Conservation (phyloP, 148 eudicot species). For the Rhododendron ferrugineum region DNA sequence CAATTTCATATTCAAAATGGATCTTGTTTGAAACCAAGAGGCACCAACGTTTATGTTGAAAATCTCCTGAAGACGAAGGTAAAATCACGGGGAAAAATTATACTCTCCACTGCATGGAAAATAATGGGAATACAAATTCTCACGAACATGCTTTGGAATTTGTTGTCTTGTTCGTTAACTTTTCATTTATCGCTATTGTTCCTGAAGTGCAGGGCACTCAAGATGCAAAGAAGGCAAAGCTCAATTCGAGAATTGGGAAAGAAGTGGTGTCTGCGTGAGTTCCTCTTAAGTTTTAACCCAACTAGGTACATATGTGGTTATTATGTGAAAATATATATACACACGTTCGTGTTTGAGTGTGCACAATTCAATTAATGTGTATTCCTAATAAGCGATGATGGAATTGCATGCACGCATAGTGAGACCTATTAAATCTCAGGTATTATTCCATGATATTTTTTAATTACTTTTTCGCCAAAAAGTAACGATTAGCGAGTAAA, state of each 20-base stretch:
- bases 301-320: too few species aligned
- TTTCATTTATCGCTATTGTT: conserved; percentile 3
- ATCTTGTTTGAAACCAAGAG: not conserved
- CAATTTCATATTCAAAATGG: too few species aligned
- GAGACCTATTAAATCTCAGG: too few species aligned
- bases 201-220: conserved; percentile 60
- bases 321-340: too few species aligned
- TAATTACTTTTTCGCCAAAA: too few species aligned
- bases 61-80: not conserved
- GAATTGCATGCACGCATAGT: too few species aligned
- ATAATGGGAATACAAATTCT: not conserved
- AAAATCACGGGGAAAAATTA: not conserved
- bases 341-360: too few species aligned
- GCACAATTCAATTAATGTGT: too few species aligned
- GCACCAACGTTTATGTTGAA: not conserved
- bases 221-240: conserved; percentile 72
- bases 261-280: conserved; percentile 97
- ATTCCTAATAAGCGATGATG: too few species aligned
- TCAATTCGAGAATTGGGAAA: conserved; percentile 74
- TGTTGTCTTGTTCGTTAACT: conserved; percentile 8
- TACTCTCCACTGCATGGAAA: not conserved
- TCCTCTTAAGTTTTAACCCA: conserved; percentile 1
- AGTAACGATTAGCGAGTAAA: too few species aligned
- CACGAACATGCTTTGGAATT: not conserved
- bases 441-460: too few species aligned